phyloP scores from a whole-genome alignment of 1,284 basidiomycete species.

The Neolentinus lepideus region DNA sequence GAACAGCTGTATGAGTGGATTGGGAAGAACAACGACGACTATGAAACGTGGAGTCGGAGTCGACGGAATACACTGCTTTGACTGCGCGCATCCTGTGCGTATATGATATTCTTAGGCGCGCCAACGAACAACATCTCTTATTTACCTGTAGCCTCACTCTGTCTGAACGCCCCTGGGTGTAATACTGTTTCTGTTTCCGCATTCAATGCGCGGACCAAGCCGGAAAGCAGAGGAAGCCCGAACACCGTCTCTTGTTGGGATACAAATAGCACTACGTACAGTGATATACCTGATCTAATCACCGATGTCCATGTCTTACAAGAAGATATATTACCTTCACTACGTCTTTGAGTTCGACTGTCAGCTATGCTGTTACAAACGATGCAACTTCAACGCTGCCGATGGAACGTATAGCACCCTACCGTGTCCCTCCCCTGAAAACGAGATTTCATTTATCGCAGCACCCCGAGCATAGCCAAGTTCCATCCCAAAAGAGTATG shows the following conservation, averaged over 20 bases:
- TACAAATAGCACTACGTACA: no score
- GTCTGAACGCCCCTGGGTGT: no score
- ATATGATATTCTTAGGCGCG: no score
- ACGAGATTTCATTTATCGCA: not conserved
- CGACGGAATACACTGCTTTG: not conserved
- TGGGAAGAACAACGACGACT: not conserved
- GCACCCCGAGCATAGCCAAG: not conserved
- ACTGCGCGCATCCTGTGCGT: not conserved
- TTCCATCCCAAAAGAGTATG: conserved; percentile 1
- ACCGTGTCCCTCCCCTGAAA: not conserved
- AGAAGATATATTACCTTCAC: no score
- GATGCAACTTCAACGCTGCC: not conserved
- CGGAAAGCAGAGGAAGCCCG: no score
- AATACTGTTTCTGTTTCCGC: no score
- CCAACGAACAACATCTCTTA: no score
- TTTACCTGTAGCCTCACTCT: no score
- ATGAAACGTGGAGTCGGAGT: not conserved
- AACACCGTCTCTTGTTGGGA: no score
- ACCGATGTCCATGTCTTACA: no score
- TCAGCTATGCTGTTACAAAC: not conserved
- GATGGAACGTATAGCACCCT: not conserved
- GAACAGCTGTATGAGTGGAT: not conserved
- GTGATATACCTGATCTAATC: no score
- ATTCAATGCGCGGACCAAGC: no score
- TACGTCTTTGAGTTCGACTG: not conserved